A percentile compares a stretch with the other conserved stretches of the same genome.
Conservation (phyloP, 805 yeast species). For the Ogataea pilisensis region DNA sequence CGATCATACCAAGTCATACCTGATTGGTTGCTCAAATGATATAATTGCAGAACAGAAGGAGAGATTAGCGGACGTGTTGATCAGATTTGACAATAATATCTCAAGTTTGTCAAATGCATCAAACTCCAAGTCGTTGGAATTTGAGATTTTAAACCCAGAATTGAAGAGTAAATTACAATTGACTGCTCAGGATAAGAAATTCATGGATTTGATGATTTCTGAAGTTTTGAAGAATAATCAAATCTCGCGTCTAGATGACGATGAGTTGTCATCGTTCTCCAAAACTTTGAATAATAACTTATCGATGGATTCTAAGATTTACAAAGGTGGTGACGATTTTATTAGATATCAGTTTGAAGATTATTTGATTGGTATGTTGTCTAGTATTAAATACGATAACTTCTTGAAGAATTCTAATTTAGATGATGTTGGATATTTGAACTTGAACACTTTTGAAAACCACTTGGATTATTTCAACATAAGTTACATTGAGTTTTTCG, state of each 20-base stretch:
- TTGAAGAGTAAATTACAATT: constrained; percentile 42
- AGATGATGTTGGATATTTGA: constrained; percentile 16
- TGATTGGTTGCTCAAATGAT: constrained; percentile 87
- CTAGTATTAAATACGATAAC: constrained; percentile 66
- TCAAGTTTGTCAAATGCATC: no score
- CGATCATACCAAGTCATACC: constrained; percentile 54
- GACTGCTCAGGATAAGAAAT: constrained; percentile 65
- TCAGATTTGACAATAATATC: constrained; percentile 59
- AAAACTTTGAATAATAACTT: constrained; percentile 29
- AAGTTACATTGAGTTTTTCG: constrained; percentile 51
- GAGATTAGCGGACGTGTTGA: constrained; percentile 63
- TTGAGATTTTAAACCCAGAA: constrained; percentile 41
- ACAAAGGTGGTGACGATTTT: constrained; percentile 79
- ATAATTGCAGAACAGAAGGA: constrained; percentile 63
- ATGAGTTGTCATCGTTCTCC: constrained; percentile 30
- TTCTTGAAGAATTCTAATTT: constrained; percentile 40
- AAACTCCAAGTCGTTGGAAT: neutral
- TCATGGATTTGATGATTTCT: constrained; percentile 55
- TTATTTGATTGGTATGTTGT: constrained; percentile 70
- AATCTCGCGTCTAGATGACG: constrained; percentile 7
- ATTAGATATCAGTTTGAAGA: constrained; percentile 88
- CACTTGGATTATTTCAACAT: constrained; percentile 23
- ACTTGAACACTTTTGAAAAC: constrained; percentile 18
- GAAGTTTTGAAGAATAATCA: constrained; percentile 41
- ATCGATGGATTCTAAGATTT: constrained; percentile 38